A percentile compares a stretch with the other conserved stretches of the same genome.
These are phyloP conservation scores for Inonotus obliquus DNA, from an alignment of 1,284 basidiomycete genomes.

Conservation along the genomic window DNA sequence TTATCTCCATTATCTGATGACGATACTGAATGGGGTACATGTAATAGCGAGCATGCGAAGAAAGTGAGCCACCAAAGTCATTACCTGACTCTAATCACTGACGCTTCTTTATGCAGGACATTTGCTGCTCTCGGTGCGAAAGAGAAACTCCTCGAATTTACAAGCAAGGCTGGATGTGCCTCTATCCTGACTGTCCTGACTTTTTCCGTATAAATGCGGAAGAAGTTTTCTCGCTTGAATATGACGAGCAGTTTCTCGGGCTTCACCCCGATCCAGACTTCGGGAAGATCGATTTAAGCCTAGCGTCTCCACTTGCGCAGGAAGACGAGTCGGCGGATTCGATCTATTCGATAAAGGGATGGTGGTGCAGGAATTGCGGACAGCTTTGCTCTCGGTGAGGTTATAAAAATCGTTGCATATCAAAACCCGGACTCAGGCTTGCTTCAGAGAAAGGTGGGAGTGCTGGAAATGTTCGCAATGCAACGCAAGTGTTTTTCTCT, in stretches of 20 bases:
- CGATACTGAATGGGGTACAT: no score
- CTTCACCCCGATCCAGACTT: conserved; percentile 25
- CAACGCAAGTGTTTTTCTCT: conserved; percentile 31
- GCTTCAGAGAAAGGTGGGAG: conserved; percentile 61
- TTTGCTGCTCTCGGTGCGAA: conserved; percentile 28
- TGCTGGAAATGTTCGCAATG: conserved; percentile 61
- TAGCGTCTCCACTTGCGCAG: conserved; percentile 30
- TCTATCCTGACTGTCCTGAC: conserved; percentile 45
- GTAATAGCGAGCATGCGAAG: not conserved
- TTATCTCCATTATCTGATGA: no score
- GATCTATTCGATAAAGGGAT: conserved; percentile 57
- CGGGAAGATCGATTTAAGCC: conserved; percentile 28
- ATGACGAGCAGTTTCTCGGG: conserved; percentile 43
- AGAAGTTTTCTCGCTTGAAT: conserved; percentile 27
- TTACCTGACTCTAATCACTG: not conserved
- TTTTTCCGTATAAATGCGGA: conserved; percentile 47
- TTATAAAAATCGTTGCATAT: no score
- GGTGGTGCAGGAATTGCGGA: conserved; percentile 64
- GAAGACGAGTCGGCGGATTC: conserved; percentile 38
- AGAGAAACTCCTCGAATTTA: conserved; percentile 51
- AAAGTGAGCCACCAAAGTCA: not conserved
- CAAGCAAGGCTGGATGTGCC: conserved; percentile 52
- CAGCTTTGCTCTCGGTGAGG: conserved; percentile 65
- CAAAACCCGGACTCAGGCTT: conserved; percentile 7
- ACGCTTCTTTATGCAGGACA: not conserved